Conservation (phyloP, 192 early-diverging fungal genomes). For the Phycomyces nitens region DNA sequence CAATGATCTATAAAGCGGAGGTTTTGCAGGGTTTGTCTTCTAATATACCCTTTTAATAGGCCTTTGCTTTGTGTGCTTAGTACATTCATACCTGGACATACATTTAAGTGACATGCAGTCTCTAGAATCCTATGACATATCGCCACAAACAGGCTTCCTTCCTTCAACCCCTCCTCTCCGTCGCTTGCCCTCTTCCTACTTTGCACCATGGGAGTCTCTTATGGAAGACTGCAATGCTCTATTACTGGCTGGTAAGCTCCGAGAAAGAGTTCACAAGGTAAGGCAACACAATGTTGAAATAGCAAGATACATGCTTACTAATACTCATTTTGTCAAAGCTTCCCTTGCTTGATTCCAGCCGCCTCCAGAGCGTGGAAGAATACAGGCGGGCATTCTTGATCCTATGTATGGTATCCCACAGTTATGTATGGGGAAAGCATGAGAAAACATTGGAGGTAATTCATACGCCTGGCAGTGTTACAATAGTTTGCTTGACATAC, state of each 20-base stretch:
- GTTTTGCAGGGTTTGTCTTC: no score
- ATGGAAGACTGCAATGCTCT: conserved; percentile 76
- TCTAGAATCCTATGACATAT: conserved; percentile 81
- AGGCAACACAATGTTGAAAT: conserved; percentile 5
- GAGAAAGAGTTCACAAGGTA: conserved; percentile 68
- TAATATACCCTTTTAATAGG: no score
- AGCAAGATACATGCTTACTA: not conserved
- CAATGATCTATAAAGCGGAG: no score
- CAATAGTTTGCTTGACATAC: conserved; percentile 5
- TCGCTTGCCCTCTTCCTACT: conserved; percentile 73
- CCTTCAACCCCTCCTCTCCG: conserved; percentile 72
- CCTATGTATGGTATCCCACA: conserved; percentile 85
- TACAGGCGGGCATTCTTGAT: conserved; percentile 84
- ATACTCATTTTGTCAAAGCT: conserved; percentile 50
- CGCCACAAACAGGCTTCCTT: conserved; percentile 81
- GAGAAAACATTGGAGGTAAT: conserved; percentile 67
- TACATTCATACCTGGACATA: no score
- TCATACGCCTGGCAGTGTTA: not conserved
- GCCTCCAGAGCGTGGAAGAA: conserved; percentile 62
- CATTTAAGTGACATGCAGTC: conserved; percentile 39
- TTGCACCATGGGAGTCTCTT: conserved; percentile 82
- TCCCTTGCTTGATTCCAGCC: conserved; percentile 64
- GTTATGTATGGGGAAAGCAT: conserved; percentile 88
- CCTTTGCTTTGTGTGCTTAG: not conserved
- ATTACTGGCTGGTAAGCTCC: conserved; percentile 64